phyloP scores from a whole-genome alignment of 108 stramenopile species.

The Ochromonas danica region DNA sequence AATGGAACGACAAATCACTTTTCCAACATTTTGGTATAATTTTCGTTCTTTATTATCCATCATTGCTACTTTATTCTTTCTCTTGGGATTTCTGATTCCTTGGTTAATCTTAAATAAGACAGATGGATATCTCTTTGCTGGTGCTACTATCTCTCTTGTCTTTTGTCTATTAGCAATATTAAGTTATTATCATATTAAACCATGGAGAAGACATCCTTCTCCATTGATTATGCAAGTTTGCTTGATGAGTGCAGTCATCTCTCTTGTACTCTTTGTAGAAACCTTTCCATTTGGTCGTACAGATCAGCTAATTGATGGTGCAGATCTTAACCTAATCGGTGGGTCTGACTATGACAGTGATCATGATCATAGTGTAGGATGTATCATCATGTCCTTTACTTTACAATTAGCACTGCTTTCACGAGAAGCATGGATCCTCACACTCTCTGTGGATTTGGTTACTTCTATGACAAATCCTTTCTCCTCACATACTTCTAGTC shows the following conservation, averaged over 20 bases:
- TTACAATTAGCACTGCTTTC: slow-evolving; percentile 11
- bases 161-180: neutral
- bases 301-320: neutral
- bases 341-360: neutral
- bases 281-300: neutral
- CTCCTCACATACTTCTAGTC: neutral
- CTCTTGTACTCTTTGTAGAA: neutral
- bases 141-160: neutral
- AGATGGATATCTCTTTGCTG: slow-evolving; percentile 9
- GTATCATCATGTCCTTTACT: slow-evolving; percentile 6
- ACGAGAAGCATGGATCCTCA: slow-evolving; percentile 18
- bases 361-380: neutral
- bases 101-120: neutral
- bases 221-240: neutral
- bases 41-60: neutral
- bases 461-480: slow-evolving; percentile 26
- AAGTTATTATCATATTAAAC: neutral
- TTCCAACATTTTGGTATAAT: slow-evolving; percentile 10
- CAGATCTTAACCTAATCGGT: neutral
- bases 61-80: neutral
- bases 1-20: neutral
- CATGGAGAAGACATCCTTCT: slow-evolving; percentile 27
- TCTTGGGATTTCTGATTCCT: neutral
- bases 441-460: slow-evolving; percentile 16
- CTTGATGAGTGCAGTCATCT: neutral